Conservation (phyloP, 345 rosid genomes). For the Capsella bursapastoris region DNA sequence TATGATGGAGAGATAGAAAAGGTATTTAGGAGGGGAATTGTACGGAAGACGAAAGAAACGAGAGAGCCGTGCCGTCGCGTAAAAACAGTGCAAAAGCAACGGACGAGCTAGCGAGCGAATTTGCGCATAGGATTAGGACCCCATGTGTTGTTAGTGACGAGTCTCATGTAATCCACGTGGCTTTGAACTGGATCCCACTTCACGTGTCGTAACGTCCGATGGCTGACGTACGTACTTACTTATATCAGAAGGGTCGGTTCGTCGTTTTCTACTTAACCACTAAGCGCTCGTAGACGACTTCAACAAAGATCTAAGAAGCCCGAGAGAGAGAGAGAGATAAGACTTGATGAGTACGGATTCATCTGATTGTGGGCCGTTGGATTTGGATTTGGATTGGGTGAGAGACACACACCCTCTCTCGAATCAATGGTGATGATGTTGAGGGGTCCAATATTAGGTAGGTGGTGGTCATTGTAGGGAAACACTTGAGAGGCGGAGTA, state of each 20-base stretch:
- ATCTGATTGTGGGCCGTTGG: conserved; percentile 23
- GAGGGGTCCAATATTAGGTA: conserved; percentile 46
- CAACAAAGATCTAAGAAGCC: conserved; percentile 20
- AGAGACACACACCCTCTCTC: not conserved
- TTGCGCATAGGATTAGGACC: conserved; percentile 24
- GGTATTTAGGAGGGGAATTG: not conserved
- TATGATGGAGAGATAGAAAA: not conserved
- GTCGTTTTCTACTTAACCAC: conserved; percentile 29
- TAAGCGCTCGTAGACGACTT: conserved; percentile 13
- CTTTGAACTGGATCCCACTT: conserved; percentile 13
- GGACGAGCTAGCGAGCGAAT: conserved; percentile 16
- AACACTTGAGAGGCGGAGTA: conserved; percentile 40
- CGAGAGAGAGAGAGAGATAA: not conserved
- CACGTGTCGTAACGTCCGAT: conserved; percentile 36
- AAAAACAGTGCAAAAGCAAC: conserved; percentile 25
- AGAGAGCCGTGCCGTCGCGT: conserved; percentile 37
- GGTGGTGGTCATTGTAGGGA: conserved; percentile 44
- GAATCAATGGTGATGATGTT: conserved; percentile 42
- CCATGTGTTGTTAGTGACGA: conserved; percentile 40
- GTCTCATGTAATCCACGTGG: conserved; percentile 47
- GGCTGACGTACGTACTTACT: conserved; percentile 37
- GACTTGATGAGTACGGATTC: conserved; percentile 24
- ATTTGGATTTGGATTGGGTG: conserved; percentile 24
- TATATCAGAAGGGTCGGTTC: conserved; percentile 38
- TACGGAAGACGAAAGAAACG: conserved; percentile 33